Conservation (phyloP, 495 filamentous ascomycete genomes). For the Terfezia claveryi region DNA sequence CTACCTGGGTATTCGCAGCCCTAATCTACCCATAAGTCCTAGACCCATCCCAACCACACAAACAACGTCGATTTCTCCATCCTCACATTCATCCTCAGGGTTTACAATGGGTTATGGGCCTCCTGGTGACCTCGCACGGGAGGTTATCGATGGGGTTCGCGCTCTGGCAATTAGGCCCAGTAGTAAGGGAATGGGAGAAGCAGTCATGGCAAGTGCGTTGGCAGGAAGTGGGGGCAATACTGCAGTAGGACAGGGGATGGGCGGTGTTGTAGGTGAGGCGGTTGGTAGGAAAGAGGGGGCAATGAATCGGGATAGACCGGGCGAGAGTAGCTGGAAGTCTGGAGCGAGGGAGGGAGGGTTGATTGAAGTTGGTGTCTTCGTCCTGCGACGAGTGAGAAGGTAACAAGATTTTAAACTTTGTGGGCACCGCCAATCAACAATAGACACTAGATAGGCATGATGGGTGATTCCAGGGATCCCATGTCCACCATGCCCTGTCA, state of each 20-base stretch:
- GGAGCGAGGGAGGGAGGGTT: conserved; percentile 25
- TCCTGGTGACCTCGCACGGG: conserved; percentile 29
- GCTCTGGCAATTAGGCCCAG: conserved; percentile 11
- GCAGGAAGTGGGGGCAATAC: conserved; percentile 15
- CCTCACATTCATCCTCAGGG: conserved; percentile 5
- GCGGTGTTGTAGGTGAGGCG: conserved; percentile 21
- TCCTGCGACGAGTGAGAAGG: conserved; percentile 25
- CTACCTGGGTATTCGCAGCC: background rate
- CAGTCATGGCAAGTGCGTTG: conserved; percentile 17
- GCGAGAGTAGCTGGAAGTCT: conserved; percentile 16
- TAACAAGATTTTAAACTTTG: no score
- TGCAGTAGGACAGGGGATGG: conserved; percentile 3
- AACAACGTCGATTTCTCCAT: conserved; percentile 31
- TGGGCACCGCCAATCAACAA: no score
- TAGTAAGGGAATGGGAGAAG: conserved; percentile 17
- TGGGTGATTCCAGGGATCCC: no score
- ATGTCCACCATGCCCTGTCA: no score
- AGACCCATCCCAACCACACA: conserved; percentile 20
- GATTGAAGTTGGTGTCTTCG: conserved; percentile 41
- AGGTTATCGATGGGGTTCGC: conserved; percentile 40
- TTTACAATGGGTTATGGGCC: conserved; percentile 13
- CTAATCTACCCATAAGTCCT: conserved; percentile 1
- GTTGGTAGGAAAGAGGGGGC: conserved; percentile 8
- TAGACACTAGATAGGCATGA: no score
- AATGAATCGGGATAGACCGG: background rate